phyloP scores from a whole-genome alignment of 75 land plant genomes.

The Pinus taeda region DNA sequence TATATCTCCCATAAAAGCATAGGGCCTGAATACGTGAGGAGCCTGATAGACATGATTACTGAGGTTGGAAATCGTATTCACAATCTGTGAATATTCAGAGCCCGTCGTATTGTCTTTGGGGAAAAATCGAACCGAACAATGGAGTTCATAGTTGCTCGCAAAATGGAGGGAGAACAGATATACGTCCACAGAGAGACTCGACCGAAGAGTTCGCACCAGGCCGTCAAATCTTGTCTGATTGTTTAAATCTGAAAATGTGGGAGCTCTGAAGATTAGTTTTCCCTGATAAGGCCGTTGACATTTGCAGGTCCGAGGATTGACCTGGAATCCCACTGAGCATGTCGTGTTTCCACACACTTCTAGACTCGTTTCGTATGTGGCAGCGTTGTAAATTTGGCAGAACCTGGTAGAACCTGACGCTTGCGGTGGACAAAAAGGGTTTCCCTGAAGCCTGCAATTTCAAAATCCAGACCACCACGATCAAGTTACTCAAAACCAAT shows the following conservation, averaged over 20 bases:
- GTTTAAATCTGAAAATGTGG: slow-evolving; percentile 42
- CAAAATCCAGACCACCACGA: neutral
- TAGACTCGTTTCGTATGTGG: slow-evolving; percentile 54
- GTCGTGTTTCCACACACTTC: slow-evolving; percentile 32
- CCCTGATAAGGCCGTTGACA: slow-evolving; percentile 67
- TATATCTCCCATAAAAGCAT: slow-evolving; percentile 27
- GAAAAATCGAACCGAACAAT: slow-evolving; percentile 45
- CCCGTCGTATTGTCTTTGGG: slow-evolving; percentile 19
- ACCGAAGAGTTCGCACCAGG: slow-evolving; percentile 42
- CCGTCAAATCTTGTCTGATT: slow-evolving; percentile 31
- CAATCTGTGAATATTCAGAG: slow-evolving; percentile 18
- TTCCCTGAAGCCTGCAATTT: slow-evolving; percentile 46
- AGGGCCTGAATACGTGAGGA: slow-evolving; percentile 38
- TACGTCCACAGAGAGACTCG: slow-evolving; percentile 43
- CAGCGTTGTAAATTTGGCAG: neutral
- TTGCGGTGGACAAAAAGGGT: slow-evolving; percentile 24
- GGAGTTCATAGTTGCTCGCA: slow-evolving; percentile 48
- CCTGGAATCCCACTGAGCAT: slow-evolving; percentile 35
- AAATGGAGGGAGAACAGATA: slow-evolving; percentile 42
- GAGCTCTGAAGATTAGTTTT: slow-evolving; percentile 46
- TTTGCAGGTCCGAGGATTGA: slow-evolving; percentile 58
- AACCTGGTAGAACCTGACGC: too few species aligned
- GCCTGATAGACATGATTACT: slow-evolving; percentile 48
- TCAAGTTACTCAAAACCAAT: too few species aligned
- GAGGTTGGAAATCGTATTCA: slow-evolving; percentile 22